phyloP scores from a whole-genome alignment of 2,329 filamentous ascomycete genomes.

The Knoxdaviesia proteae region DNA sequence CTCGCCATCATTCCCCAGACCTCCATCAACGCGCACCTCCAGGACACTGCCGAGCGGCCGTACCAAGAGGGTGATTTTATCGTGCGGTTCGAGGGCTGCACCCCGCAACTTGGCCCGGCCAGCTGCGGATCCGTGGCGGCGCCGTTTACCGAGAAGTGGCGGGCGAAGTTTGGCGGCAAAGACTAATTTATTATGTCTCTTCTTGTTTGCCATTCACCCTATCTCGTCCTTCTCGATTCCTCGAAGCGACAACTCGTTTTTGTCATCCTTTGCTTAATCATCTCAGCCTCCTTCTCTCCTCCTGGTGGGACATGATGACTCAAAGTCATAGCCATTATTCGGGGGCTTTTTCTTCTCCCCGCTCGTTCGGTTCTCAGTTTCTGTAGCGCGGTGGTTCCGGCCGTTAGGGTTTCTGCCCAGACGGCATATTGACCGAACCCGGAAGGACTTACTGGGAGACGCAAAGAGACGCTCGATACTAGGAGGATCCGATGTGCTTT shows the following conservation, averaged over 20 bases:
- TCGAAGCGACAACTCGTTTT: not conserved
- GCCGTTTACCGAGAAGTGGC: constrained; percentile 26
- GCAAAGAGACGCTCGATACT: not conserved
- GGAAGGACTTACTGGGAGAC: no score
- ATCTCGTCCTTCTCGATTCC: not conserved
- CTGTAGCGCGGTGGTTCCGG: not conserved
- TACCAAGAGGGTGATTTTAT: constrained; percentile 76
- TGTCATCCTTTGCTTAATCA: not conserved
- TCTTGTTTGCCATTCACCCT: not conserved
- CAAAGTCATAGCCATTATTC: not conserved
- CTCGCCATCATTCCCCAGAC: constrained; percentile 78
- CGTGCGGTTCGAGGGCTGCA: constrained; percentile 58
- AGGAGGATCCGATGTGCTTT: not conserved
- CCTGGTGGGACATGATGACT: not conserved
- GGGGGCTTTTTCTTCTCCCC: not conserved
- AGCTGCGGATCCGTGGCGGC: constrained; percentile 55
- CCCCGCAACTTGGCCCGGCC: constrained; percentile 23
- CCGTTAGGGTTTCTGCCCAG: not conserved
- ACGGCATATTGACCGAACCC: not conserved
- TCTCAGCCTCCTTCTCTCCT: not conserved
- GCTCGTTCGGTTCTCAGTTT: not conserved
- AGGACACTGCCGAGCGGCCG: constrained; percentile 30
- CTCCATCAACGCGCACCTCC: constrained; percentile 59
- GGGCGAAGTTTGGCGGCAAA: constrained; percentile 19
- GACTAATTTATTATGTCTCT: constrained; percentile 11